Percentiles rank a stretch among this genome's conserved stretches.
Conservation (phyloP, 495 filamentous ascomycete genomes). For the Lasiosphaeriaceae sp. region DNA sequence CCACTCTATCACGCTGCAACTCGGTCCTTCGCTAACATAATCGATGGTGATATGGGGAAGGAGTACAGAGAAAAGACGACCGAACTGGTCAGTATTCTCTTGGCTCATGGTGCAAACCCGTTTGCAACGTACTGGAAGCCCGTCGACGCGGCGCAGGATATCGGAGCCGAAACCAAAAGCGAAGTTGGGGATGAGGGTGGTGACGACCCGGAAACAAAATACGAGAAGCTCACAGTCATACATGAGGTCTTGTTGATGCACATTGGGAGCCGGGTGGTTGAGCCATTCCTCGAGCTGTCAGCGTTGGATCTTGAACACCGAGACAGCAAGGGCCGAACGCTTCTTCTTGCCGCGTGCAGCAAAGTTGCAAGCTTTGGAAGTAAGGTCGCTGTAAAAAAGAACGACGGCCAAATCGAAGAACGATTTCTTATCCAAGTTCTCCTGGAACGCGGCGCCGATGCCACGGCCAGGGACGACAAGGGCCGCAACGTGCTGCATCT, state of each 20-base stretch:
- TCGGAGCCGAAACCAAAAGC: neutral
- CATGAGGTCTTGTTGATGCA: slow-evolving; percentile 9
- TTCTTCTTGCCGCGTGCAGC: slow-evolving; percentile 15
- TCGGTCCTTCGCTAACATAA: neutral
- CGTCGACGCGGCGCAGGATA: neutral
- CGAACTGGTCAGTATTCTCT: slow-evolving; percentile 29
- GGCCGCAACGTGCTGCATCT: slow-evolving; percentile 16
- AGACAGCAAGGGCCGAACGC: slow-evolving; percentile 12
- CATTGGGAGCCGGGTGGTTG: neutral
- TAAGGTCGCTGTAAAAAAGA: neutral
- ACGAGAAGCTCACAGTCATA: slow-evolving; percentile 10
- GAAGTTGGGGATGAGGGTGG: neutral
- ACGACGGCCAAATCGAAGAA: neutral
- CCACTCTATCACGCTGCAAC: slow-evolving; percentile 10
- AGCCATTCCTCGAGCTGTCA: slow-evolving; percentile 13
- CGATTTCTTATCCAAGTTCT: slow-evolving; percentile 6
- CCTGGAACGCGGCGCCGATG: slow-evolving; percentile 12
- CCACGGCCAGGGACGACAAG: slow-evolving; percentile 5
- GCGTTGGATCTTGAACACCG: slow-evolving; percentile 13
- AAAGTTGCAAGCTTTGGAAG: neutral
- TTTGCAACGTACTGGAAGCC: neutral
- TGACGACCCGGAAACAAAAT: neutral
- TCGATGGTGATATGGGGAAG: too few relatives aligned
- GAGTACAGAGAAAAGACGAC: neutral
- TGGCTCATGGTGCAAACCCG: slow-evolving; percentile 22